Evolutionary conservation across 2,329 filamentous ascomycete species (phyloP), one percentile per base, ranked within the genome.

Genomic region (Raffaelea ambrosiae): DNA sequence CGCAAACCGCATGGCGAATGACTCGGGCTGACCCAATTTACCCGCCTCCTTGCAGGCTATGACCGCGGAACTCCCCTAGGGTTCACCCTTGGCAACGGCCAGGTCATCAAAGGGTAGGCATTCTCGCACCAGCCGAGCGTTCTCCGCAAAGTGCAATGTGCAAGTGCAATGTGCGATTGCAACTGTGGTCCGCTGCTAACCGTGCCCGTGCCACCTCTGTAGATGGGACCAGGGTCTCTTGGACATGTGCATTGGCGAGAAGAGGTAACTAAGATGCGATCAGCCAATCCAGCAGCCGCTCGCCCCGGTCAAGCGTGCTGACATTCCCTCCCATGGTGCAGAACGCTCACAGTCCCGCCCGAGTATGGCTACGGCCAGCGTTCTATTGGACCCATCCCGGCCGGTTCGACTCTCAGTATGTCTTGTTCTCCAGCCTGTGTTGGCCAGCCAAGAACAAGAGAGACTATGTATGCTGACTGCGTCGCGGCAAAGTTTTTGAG

Each of bases 171-270:
- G n/a, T n/a, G n/a, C n/a, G 26, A 29, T 29, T 29, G 26, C 26
- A 29, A 7, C 7, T 13, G 13, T 29, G 26, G 26, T 7, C 26
- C 13, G 26, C 26, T 29, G 26, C 26, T 29, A 13, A 29, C 26
- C 7, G 7, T 29, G n/a, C n/a, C 26, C 26, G 26, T 7, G 26
- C 26, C 29, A 40, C 16, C 14, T 4, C 26, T 16, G n/a, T 19
- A 87, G 83, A 61, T 96, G 90, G 91, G 91, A 97, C 59, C 68
- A 94, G 63, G 91, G 91, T 44, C 76, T 97, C 36, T 59, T 93
- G 47, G 87, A 87, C 61, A 96, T 97, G 90, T 97, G 93, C 68
- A 85, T 94, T 58, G 91, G 93, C 53, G 91, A 97, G 74, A 91
- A 90, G 74, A 79, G 77, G 74, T 72, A n/a, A n/a, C n/a, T n/a